A percentile compares a stretch with the other conserved stretches of the same genome.
phyloP scores from a whole-genome alignment of 176 grass and related monocot species.

The Miscanthus lutarioriparius region DNA sequence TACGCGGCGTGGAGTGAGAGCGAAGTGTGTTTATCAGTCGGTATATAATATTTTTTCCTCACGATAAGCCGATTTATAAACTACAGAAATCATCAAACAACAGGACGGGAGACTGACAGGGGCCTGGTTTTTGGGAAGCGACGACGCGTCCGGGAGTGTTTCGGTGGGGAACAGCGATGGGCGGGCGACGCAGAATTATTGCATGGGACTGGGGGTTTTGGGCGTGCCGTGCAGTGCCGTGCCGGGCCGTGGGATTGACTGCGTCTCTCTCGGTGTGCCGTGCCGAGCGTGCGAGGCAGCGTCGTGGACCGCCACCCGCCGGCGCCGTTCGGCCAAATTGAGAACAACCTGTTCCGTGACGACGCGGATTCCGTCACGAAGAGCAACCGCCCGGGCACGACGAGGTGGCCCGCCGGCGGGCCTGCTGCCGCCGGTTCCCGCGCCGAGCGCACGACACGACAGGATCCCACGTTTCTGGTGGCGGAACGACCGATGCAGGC shows the following conservation, averaged over 20 bases:
- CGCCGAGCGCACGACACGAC: not conserved
- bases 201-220: conserved; percentile 4
- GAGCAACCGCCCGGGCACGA: not conserved
- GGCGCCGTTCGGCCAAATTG: not conserved
- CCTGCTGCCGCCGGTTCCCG: not conserved
- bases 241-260: conserved; percentile 11
- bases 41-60: too few relatives aligned
- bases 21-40: too few relatives aligned
- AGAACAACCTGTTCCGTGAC: not conserved
- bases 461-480: not conserved
- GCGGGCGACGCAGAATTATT: not conserved
- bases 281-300: not conserved
- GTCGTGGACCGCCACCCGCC: not conserved
- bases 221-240: not conserved
- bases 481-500: conserved; percentile 4
- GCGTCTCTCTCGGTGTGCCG: conserved; percentile 21
- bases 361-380: not conserved
- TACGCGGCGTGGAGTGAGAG: conserved; percentile 17
- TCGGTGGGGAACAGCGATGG: conserved; percentile 25
- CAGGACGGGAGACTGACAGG: not conserved
- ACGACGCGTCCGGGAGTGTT: not conserved
- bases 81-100: too few relatives aligned
- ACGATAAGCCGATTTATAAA: too few relatives aligned
- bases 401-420: not conserved
- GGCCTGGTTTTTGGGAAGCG: not conserved